Evolutionary conservation across 2,329 filamentous ascomycete species (phyloP), one percentile per base, ranked within the genome.

Genomic region (Alternaria brassicicola): DNA sequence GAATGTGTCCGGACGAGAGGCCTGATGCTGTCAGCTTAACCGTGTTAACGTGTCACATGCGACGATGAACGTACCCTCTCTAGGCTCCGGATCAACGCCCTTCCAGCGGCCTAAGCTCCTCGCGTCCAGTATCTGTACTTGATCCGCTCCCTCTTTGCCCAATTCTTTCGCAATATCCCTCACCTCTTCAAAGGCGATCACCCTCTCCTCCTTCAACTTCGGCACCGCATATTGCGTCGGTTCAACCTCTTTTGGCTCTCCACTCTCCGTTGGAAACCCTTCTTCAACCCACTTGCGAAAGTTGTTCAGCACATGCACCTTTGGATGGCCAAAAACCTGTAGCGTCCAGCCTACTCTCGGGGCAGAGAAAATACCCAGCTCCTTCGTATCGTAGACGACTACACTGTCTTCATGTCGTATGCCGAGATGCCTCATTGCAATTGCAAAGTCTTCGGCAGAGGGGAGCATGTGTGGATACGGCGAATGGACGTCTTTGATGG

Each of bases 401-500:
- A 99, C 86, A 33, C 88, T 90, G 66, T 99, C 95, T 66, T 97
- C 92, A 62, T 88, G 87, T 55, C 88, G 86, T 65, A 99, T 95
- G 7, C 95, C 95, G 47, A 99, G 80, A 65, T 90, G 86, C 68
- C 90, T 89, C 93, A 99, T 96, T 39, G 93, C 92, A 52, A 89
- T 86, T 42, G 92, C 91, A 74, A 99, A 98, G 50, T 87, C 84
- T 71, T 91, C 88, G 35, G 91, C 84, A 7, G 85, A 89, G 3
- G 95, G 95, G 3, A 99, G 86, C 95, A 99, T 99, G 77, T 99
- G 95, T 7, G 95, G 94, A 76, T 97, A 98, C 1, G 92, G 90
- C 54, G 90, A 96, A 68, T 88, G 87, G 65, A 88, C 88, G 78
- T 99, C 93, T 71, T 95, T 92, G 74, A 97, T 86, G 70, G 88